Percentiles rank a stretch among this genome's conserved stretches.
These are phyloP conservation scores for Xylaria telfairii DNA, from an alignment of 495 filamentous ascomycete species.

Conservation along the genomic window DNA sequence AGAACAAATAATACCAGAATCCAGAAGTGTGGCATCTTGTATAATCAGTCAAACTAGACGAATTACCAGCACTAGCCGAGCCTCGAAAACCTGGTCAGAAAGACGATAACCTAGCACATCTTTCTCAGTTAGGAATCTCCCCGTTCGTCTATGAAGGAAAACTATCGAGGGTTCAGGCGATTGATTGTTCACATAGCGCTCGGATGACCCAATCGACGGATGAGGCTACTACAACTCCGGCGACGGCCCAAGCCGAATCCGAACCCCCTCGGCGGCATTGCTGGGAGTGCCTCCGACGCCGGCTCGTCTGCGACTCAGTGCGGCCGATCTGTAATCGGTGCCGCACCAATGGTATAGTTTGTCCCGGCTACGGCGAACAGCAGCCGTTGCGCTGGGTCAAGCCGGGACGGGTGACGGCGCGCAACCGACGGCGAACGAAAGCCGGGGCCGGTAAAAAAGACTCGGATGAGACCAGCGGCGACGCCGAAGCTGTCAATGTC, in stretches of 20 bases:
- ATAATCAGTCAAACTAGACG: neutral
- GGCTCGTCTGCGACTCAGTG: conserved; percentile 44
- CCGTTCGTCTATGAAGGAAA: neutral
- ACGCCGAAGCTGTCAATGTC: neutral
- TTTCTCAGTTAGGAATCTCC: neutral
- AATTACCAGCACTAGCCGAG: neutral
- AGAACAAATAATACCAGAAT: neutral
- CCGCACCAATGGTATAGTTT: conserved; percentile 35
- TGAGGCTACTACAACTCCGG: neutral
- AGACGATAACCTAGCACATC: neutral
- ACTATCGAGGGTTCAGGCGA: neutral
- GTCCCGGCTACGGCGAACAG: conserved; percentile 39
- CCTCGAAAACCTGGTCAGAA: neutral
- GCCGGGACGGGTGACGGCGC: conserved; percentile 38
- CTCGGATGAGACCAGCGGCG: neutral
- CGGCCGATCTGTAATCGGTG: conserved; percentile 40
- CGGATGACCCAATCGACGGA: neutral
- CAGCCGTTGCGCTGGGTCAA: conserved; percentile 43
- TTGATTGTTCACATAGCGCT: neutral
- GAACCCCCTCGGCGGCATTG: conserved; percentile 34
- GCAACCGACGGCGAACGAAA: conserved; percentile 21
- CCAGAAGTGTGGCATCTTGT: neutral
- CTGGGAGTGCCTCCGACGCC: conserved; percentile 49
- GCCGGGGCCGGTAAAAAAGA: neutral
- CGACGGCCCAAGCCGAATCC: neutral